Base-by-base conservation (phyloP, 768 basidiomycete species). In the Tephrocybe sp. region DNA sequence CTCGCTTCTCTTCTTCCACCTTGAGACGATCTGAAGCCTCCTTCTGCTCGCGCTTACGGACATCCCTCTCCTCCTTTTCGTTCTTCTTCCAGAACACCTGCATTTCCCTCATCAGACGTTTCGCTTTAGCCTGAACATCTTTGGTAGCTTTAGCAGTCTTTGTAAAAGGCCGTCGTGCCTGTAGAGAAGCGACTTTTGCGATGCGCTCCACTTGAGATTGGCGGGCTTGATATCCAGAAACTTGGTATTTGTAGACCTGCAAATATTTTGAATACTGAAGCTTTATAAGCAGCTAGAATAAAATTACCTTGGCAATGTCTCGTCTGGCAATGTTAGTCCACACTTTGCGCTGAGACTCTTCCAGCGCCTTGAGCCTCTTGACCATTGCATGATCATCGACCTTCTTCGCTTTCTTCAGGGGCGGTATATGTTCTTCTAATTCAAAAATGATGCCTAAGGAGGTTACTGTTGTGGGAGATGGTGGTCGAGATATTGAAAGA, bases 31-130 rank as follows among this genome's bases (percentile, higher is more conserved):
- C 93, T 60, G 84, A 78, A 10, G 93, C 93, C 66, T 97, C 95
- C 67, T 94, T 94, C 67, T 98, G 93, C 60, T 95, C 93, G 44
- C 90, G 90, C 69, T 90, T 93, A 56, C 94, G 84, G 11, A 89
- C 83, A 55, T 97, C 94, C 40, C 93, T 76, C 70, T 98, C 96
- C 67, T 96, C 93, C 62, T 93, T 93, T 70, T 98, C 96, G 58
- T 97, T 98, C 70, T 93, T 93, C 73, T 91, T 95, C 93, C 93
- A 97, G 71, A 95, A 94, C 17, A 93, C 84, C 54, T 95, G 84
- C 89, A 98, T 93, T 75, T 98, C 94, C 24, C 93, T 85, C 89
- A 93, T 92, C 33, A 95, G 74, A 34, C 90, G 82, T 66, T 90
- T 93, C 20, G 85, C 86, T 64, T 93, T 92, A 17, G 83, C 83